A percentile compares a stretch with the other conserved stretches of the same genome.
Evolutionary conservation across 176 grass and related monocot species (phyloP).

Genomic region (Aegilops umbellulata): DNA sequence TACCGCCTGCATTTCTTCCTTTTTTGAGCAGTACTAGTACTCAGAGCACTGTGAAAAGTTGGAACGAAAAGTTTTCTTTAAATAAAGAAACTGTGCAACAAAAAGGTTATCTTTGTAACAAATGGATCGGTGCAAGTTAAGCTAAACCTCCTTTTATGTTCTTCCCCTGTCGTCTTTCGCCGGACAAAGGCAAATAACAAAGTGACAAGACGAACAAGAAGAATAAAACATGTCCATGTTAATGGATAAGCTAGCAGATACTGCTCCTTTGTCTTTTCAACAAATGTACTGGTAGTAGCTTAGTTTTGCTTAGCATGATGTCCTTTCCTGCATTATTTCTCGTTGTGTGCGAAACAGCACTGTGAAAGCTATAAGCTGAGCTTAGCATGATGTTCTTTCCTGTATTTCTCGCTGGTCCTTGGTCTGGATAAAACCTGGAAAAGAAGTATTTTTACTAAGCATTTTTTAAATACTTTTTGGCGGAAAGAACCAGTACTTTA

Average conservation of each 20-base stretch:
- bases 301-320: not conserved
- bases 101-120: not conserved
- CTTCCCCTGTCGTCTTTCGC: not conserved
- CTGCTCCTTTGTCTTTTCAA: not conserved
- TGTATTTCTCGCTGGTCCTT: not conserved
- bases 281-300: not conserved
- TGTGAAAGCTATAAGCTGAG: not conserved
- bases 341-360: not conserved
- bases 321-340: not conserved
- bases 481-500: no score
- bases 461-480: no score
- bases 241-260: not conserved
- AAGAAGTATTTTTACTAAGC: not conserved
- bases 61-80: not conserved
- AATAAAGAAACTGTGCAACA: not conserved
- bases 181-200: not conserved
- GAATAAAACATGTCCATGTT: no score
- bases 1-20: not conserved
- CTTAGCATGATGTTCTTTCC: not conserved
- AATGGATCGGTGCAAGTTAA: not conserved
- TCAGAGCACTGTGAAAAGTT: not conserved
- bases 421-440: not conserved
- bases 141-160: not conserved
- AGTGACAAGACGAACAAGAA: not conserved
- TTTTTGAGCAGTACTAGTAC: no score